Base-by-base conservation (phyloP, 2,329 filamentous ascomycete genomes). In the Colletotrichum cereale region DNA sequence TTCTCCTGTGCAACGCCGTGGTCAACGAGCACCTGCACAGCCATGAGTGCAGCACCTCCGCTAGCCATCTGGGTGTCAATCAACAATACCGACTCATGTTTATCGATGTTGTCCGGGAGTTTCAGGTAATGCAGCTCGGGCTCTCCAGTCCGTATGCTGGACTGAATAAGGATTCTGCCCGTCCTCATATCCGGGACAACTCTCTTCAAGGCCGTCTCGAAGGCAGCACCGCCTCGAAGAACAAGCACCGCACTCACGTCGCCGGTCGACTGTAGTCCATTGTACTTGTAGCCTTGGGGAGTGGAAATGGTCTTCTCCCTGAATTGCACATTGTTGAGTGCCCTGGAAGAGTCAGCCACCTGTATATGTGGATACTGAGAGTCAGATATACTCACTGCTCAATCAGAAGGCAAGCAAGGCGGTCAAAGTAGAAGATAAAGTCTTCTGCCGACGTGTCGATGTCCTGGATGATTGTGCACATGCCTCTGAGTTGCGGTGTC, bases 371-470 rank as follows among this genome's bases (percentile, higher is more conserved):
- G n/a, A 36, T 11, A 7, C 38, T n/a, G 8, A 14, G 16, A 18
- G 3, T 21, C n/a, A 3, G 14, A 24, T 31, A 12, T 18, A 82
- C 87, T 72, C 81, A 91, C 89, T 90, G 85, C 81, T 98, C 96
- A 57, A 98, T 89, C 34, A 98, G 86, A 63, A 98, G 85, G n/a
- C 93, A 90, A 2, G 93, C 90, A 47, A 98, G 85, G 47, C 96
- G 90, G 81, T 99, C 95, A 80, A 98, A 98, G 82, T 98, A 98
- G 82, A 98, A 98, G 73, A 97, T 94, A 79, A 98, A 98, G 76
- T 98, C 95, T 79, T 97, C 96, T 52, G 93, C 88, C 8, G 88
- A 85, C 0, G 94, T 96, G 58, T 91, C 88, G 24, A 93, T 92
- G 76, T 96, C 89, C 78, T 97, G 92, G 50, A 99, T 89, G 67